Base-by-base conservation (phyloP, 1,284 basidiomycete genomes). In the Boletus putidus region DNA sequence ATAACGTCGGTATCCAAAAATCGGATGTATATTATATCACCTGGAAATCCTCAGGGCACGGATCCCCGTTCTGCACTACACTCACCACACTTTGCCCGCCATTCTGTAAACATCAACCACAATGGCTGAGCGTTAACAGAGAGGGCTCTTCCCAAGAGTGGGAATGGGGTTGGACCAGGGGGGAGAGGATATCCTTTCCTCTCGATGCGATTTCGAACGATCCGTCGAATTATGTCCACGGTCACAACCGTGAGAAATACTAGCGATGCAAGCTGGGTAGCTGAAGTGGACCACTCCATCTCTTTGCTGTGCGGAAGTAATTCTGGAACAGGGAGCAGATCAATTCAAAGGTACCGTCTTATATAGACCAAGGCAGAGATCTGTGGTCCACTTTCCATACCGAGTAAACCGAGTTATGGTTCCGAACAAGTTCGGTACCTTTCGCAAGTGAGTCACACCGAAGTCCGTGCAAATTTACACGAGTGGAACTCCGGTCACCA, bases 41-140 rank as follows among this genome's bases (percentile, higher is more conserved):
- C 59, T 61, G 10, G 14, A 12, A 18, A 25, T 4, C 5, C 14
- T 54, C 11, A 54, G 42, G 12, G 10, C 6, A 10, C 7, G 6
- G 16, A 46, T 8, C 4, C 18, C 16, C 9, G 11, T 39, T 33
- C 4, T 8, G 23, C 3, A 18, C 14, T 10, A 33, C 10, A 27
- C 49, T 49, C 40, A 60, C 57, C 57, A n/a, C 60, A 59, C 27
- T 21, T 50, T 10, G 18, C 44, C 8, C 23, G 4, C 57, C 60
- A 61, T 15, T 36, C 21, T n/a, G 53, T 49, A 23, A 49, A 61
- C 15, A 52, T 60, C 33, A 48, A 29, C 49, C 53, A 61, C 11
- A 36, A 39, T 25, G 16, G 35, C 3, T 23, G 20, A 5, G 23
- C 3, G 29, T 53, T 18, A 4, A 52, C 3, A 16, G 39, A 54